Percentiles rank a stretch among this genome's conserved stretches.
Conservation (phyloP, 2,329 filamentous ascomycete genomes). For the Colletotrichum sp. region DNA sequence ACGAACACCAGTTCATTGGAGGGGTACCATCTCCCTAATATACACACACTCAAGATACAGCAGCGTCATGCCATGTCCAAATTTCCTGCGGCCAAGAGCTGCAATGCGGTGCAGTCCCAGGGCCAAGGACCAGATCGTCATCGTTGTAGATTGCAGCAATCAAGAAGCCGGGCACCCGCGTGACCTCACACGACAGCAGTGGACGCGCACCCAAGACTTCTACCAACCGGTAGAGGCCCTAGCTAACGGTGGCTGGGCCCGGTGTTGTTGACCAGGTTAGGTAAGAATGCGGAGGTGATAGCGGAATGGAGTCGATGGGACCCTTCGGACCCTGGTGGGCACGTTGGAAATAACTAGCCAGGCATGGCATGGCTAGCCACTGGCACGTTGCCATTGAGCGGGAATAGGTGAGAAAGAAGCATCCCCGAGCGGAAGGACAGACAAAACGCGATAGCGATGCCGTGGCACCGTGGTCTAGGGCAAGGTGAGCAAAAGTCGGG, state of each 20-base stretch:
- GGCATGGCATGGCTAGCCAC: neutral
- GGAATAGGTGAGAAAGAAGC: neutral
- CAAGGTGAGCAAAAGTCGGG: neutral
- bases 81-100: neutral
- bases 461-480: neutral
- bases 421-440: conserved; percentile 6
- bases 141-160: neutral
- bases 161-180: neutral
- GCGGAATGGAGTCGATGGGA: neutral
- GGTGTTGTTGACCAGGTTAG: conserved; percentile 16
- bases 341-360: neutral
- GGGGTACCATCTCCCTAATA: neutral
- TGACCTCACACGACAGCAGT: neutral
- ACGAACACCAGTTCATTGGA: neutral
- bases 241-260: neutral
- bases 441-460: neutral
- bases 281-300: conserved; percentile 19
- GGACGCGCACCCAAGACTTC: neutral
- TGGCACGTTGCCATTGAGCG: neutral
- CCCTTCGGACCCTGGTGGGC: neutral
- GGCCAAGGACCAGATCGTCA: conserved; percentile 11
- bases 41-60: neutral
- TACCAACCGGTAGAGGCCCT: neutral
- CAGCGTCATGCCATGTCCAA: neutral
- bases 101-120: neutral